A percentile compares a stretch with the other conserved stretches of the same genome.
phyloP scores from a whole-genome alignment of 2,329 filamentous ascomycete genomes.

The Botrytis paeoniae region DNA sequence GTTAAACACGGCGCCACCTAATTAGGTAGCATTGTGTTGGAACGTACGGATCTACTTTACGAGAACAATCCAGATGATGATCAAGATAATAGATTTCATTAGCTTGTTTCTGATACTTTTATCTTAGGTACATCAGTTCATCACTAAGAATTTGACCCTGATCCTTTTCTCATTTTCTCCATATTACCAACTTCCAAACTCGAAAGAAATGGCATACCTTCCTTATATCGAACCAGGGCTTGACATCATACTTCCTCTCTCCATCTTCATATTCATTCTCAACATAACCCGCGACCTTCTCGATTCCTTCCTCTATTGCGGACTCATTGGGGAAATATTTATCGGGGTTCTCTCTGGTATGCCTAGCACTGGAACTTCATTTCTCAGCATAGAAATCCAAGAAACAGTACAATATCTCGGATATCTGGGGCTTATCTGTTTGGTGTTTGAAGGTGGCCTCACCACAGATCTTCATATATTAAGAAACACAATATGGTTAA shows the following conservation, averaged over 20 bases:
- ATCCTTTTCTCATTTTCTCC: neutral
- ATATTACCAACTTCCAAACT: neutral
- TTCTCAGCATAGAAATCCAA: neutral
- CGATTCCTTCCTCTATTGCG: constrained; percentile 14
- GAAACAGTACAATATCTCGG: constrained; percentile 17
- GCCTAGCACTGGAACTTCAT: constrained; percentile 8
- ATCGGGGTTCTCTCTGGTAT: constrained; percentile 13
- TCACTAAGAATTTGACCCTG: neutral
- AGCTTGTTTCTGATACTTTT: neutral
- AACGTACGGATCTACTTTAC: constrained; percentile 1
- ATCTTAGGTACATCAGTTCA: neutral
- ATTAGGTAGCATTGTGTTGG: neutral
- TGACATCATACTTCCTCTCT: constrained; percentile 8
- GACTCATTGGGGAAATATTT: constrained; percentile 17
- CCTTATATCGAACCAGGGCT: constrained; percentile 16
- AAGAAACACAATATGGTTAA: constrained; percentile 12
- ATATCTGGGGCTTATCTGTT: constrained; percentile 15
- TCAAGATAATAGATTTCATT: neutral
- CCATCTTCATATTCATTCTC: constrained; percentile 9
- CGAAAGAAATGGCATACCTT: constrained; percentile 7
- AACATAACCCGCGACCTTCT: constrained; percentile 11
- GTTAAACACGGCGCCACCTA: neutral
- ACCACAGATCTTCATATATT: constrained; percentile 9
- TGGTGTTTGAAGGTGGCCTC: constrained; percentile 18
- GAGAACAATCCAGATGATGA: neutral